Evolutionary conservation across 225 moss, liverwort and hornwort species (phyloP), one percentile per base, ranked within the genome.

Genomic region (Pseudoscleropodium purum): DNA sequence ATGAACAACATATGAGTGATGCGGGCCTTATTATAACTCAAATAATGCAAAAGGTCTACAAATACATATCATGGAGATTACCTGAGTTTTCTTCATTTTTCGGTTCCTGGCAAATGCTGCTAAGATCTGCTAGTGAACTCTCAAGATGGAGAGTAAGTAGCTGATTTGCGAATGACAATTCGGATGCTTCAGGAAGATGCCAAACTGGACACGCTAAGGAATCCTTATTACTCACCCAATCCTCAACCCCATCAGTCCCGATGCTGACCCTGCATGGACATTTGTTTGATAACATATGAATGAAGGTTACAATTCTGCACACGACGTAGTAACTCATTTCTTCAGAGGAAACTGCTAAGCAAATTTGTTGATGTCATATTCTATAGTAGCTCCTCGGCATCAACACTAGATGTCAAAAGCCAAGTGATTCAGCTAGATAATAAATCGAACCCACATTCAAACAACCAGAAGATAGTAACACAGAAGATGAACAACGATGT

Each of bases 81-180:
- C 94, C 93, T 90, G 94, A 90, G 43, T 82, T 90, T 83, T 91
- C 93, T 89, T 92, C 93, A 62, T 90, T 88, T 84, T 89, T 89
- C 64, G 87, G 87, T 68, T 94, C 92, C 81, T 94, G 88, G 85
- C 94, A 97, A 87, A 98, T 93, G 64, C 83, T 91, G 60, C 90
- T 96, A 75, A 98, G 97, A 89, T 94, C 92, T 90, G 93, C 94
- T 84, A 99, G 94, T 88, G 97, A 87, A 73, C 91, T 90, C 89
- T 95, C 94, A 84, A 99, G 94, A 95, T 99, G 99, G 87, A 96
- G 93, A 75, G 91, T 90, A 60, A 99, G 92, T 83, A 99, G 92
- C 69, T 93, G 90, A 86, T 97, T 95, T 63, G 97, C 97, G 85
- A 97, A 99, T 81, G 94, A 89, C 73, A 97, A 70, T 87, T 99